phyloP scores from a whole-genome alignment of 306 rosid genomes.

The Lathyrus sativus region DNA sequence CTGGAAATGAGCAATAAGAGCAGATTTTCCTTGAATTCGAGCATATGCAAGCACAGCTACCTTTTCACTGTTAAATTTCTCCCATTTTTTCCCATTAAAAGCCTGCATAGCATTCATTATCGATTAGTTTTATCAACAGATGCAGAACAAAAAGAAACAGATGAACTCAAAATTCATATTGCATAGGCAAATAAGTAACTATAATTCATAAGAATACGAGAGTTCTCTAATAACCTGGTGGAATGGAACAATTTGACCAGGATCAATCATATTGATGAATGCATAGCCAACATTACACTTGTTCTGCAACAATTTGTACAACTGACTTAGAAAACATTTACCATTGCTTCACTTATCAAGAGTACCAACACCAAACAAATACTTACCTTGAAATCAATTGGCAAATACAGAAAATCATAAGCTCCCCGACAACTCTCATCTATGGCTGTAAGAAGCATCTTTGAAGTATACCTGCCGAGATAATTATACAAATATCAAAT shows the following conservation, averaged over 20 bases:
- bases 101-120: conserved; percentile 52
- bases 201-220: conserved; percentile 11
- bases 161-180: conserved; percentile 20
- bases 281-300: conserved; percentile 94
- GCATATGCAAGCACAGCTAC: conserved; percentile 89
- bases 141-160: conserved; percentile 17
- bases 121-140: conserved; percentile 34
- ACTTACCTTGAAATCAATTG: conserved; percentile 87
- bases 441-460: conserved; percentile 86
- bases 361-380: conserved; percentile 34
- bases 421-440: conserved; percentile 86
- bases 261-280: conserved; percentile 84
- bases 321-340: conserved; percentile 37
- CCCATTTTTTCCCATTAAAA: conserved; percentile 87
- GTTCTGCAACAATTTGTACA: conserved; percentile 59
- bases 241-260: conserved; percentile 76
- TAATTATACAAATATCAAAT: conserved; percentile 32
- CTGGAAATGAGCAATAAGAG: conserved; percentile 83
- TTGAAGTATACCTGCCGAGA: conserved; percentile 73
- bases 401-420: conserved; percentile 85
- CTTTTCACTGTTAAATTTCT: conserved; percentile 92
- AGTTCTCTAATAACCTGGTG: conserved; percentile 56
- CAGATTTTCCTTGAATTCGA: conserved; percentile 81
- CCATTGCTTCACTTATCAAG: conserved; percentile 20
- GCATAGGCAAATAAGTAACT: conserved; percentile 24